Percentiles rank a stretch among this genome's conserved stretches.
Evolutionary conservation across 192 early-diverging fungal species (phyloP).

Genomic region (Helicostylum pulchrum): DNA sequence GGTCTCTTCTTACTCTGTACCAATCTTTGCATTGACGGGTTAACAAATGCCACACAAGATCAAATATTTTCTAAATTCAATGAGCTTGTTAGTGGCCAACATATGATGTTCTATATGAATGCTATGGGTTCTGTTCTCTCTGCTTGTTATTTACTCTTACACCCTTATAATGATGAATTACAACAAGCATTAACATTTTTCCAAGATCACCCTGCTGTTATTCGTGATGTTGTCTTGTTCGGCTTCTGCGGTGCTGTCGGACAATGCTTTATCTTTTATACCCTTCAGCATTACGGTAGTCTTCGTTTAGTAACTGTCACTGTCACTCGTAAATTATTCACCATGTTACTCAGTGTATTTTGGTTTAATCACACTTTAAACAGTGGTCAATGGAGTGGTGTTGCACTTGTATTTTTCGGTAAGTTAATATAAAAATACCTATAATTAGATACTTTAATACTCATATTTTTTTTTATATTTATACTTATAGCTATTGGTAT

Average conservation of each 20-base stretch:
- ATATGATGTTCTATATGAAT: slow-evolving; percentile 99
- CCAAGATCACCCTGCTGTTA: slow-evolving; percentile 71
- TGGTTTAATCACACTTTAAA: slow-evolving; percentile 81
- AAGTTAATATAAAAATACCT: slow-evolving; percentile 15
- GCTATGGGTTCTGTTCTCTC: slow-evolving; percentile 72
- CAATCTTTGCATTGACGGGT: slow-evolving; percentile 90
- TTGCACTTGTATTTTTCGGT: slow-evolving; percentile 85
- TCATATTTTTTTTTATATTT: background rate
- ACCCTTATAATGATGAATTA: slow-evolving; percentile 80
- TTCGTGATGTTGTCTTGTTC: slow-evolving; percentile 85
- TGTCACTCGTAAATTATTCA: slow-evolving; percentile 95
- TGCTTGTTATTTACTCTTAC: slow-evolving; percentile 62
- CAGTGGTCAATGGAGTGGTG: slow-evolving; percentile 80
- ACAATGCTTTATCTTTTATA: slow-evolving; percentile 98
- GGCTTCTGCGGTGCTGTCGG: slow-evolving; percentile 89
- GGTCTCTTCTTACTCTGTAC: slow-evolving; percentile 79
- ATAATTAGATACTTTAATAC: background rate
- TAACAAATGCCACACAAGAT: slow-evolving; percentile 96
- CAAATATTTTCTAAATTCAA: slow-evolving; percentile 79
- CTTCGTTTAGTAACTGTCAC: slow-evolving; percentile 90
- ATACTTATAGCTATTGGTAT: slow-evolving; percentile 63
- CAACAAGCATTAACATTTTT: slow-evolving; percentile 70
- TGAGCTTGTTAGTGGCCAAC: slow-evolving; percentile 68
- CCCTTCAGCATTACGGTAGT: slow-evolving; percentile 86
- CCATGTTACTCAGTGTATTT: slow-evolving; percentile 88